phyloP scores from a whole-genome alignment of 139 green algal species.

The Edaphochlamys debaryana region DNA sequence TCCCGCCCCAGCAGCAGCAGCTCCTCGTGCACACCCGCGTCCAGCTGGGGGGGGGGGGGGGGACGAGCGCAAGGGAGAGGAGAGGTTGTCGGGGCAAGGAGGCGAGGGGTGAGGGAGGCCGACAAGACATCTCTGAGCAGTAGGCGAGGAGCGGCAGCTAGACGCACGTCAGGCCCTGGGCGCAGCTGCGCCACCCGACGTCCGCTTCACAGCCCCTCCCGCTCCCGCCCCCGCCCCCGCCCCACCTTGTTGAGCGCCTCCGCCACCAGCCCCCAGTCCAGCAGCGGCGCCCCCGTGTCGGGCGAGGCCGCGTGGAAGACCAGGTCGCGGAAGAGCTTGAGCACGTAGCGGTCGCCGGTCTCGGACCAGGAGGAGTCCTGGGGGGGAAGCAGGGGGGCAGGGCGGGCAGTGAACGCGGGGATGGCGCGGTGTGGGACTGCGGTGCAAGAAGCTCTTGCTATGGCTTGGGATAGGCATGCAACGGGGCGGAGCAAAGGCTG shows the following conservation, averaged over 20 bases:
- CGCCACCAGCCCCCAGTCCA: slow-evolving; percentile 91
- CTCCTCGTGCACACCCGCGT: slow-evolving; percentile 81
- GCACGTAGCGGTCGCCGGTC: slow-evolving; percentile 86
- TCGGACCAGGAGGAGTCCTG: slow-evolving; percentile 62
- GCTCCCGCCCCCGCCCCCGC: too few species aligned
- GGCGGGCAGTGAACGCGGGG: not conserved
- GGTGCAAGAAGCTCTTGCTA: too few species aligned
- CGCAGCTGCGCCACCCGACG: too few species aligned
- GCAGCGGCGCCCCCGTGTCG: slow-evolving; percentile 68
- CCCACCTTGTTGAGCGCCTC: slow-evolving; percentile 91
- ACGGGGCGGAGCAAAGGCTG: too few species aligned
- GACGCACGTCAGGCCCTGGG: too few species aligned
- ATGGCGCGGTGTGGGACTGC: not conserved
- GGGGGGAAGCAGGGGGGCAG: not conserved
- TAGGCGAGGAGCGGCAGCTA: too few species aligned
- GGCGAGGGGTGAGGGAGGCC: not conserved
- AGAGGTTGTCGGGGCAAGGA: too few species aligned
- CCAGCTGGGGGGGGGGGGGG: slow-evolving; percentile 52
- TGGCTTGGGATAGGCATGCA: too few species aligned
- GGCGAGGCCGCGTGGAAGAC: slow-evolving; percentile 84
- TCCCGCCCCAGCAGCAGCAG: slow-evolving; percentile 90
- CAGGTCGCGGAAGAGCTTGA: slow-evolving; percentile 95
- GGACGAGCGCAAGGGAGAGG: not conserved
- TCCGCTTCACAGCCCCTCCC: too few species aligned
- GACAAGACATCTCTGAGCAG: too few species aligned